Evolutionary conservation across 2,329 filamentous ascomycete species (phyloP), one percentile per base, ranked within the genome.

Genomic region (Fusarium praegraminearum): DNA sequence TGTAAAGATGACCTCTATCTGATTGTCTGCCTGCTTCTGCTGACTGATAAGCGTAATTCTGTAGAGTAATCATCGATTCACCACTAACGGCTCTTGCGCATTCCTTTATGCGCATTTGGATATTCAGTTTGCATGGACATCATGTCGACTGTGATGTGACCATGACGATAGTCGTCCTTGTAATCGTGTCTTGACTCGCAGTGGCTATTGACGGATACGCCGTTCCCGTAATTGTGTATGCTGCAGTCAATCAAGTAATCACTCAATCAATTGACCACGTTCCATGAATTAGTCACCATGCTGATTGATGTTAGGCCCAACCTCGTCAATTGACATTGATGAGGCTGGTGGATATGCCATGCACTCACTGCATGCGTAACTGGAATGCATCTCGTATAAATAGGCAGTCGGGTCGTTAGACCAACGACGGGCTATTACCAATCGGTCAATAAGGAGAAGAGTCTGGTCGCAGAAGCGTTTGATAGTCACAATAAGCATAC

Each of bases 401-500:
- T 45, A 24, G 13, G 18, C 30, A 33, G 33, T n/a, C 26, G 13
- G n/a, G n/a, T 35, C 26, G 24, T 26, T 26, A 24, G 40, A 43
- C 40, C 40, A 43, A 7, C 13, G 15, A 20, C 24, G 16, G 10
- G 33, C 33, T 38, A 40, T 40, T 51, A 40, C 49, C 26, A 40
- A 40, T 26, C 18, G 33, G 24, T 28, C n/a, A 28, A 24, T 7
- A 28, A 51, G 49, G 49, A 40, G 33, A 51, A 28, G 18, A 28
- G 49, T 11, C 24, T 35, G n/a, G 49, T 51, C 22, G 24, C 49
- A 51, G 20, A n/a, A 51, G 49, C 24, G 49, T 51, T 51, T 51
- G 40, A 61, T 61, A 62, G 35, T 56, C 49, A 40, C 24, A 43
- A 47, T 62, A 62, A 62, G 60, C 60, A 62, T 62, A 62, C 38